Evolutionary conservation across 2,329 filamentous ascomycete species (phyloP), one percentile per base, ranked within the genome.

Genomic region (Magnaporthales sp.): DNA sequence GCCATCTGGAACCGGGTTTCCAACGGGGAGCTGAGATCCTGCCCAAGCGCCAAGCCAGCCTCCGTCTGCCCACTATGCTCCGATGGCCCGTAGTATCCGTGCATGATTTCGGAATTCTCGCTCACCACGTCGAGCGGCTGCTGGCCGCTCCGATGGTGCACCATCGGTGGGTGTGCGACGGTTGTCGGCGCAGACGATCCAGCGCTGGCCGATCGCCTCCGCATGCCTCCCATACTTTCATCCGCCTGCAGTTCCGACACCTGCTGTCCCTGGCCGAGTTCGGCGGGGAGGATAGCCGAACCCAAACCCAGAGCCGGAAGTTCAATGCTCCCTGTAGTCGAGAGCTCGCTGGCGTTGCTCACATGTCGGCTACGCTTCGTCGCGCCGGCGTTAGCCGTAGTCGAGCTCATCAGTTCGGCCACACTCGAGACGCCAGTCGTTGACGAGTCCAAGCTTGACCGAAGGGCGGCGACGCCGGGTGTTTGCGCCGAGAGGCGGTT

Each of bases 261-360:
- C 32, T 75, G 74, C 19, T 32, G 19, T 68, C 73, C 69, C 19
- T 76, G 70, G 62, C 68, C 72, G 19, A 83, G 77, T 68, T 84
- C 81, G 2, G 76, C 76, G 5, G 74, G 70, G 0, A 75, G 73
- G 2, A 73, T 69, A 7, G 71, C 68, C 13, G 67, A 72, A 11
- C 70, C 70, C 9, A 70, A 58, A 1, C n/a, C 70, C n/a, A 71
- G 69, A 4, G 51, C 66, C 13, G 66, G 6, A 30, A 38, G 46
- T 6, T 72, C 72, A 65, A 73, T 73, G 60, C 77, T 77, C 58
- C 77, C 77, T 4, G 76, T 72, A 0, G 72, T 76, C 1, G 72
- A 69, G 63, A 83, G 80, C 60, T 81, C 83, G 5, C 77, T 75
- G 68, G 81, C 77, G 72, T 81, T 84, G 68, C 81, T 77, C 71